Evolutionary conservation across 1,284 basidiomycete species (phyloP), one percentile per base, ranked within the genome.

Genomic region (Tausonia pullulans): DNA sequence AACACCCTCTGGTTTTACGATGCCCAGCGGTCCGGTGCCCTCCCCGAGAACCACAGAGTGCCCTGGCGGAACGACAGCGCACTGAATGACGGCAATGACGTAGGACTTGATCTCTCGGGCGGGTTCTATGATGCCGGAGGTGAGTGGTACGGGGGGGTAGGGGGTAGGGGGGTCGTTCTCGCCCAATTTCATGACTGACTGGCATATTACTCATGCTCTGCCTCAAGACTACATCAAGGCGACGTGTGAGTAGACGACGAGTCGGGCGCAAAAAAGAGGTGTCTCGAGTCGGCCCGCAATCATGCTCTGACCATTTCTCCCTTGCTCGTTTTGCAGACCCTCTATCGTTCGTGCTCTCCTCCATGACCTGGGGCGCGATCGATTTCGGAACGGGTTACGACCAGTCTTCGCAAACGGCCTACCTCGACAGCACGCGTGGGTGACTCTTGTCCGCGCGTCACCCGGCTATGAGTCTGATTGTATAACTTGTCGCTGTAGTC

Each of bases 1-100:
- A 84, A 88, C 74, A 75, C 87, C 46, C 74, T 96, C 27, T 95
- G 84, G 73, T 95, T 94, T 75, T 96, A 94, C 73, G 92, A 96
- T 68, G 90, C 85, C 0, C 92, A 96, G 72, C 80, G 92, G 52
- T 88, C 87, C 66, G 91, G 92, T 11, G 80, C 79, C 57, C 80
- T 95, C 5, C 83, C 87, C 0, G 71, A 75, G 10, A 80, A 79
- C 5, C 89, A 89, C 69, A 82, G 92, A 40, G 89, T 95, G 0
- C 71, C 80, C 13, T 96, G 93, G 93, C 81, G 93, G 60, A 95
- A 96, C 70, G 82, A 85, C 67, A 90, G 87, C 72, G 82, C 83
- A 27, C 71, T 86, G 41, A 77, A 84, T 43, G 93, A 97, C 75
- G 93, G 92, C 9, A 75, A 79, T 63, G 86, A 90, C 69, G 85